Evolutionary conservation across 2,329 filamentous ascomycete genomes (phyloP).

Genomic region (Teratosphaeria gauchensis): DNA sequence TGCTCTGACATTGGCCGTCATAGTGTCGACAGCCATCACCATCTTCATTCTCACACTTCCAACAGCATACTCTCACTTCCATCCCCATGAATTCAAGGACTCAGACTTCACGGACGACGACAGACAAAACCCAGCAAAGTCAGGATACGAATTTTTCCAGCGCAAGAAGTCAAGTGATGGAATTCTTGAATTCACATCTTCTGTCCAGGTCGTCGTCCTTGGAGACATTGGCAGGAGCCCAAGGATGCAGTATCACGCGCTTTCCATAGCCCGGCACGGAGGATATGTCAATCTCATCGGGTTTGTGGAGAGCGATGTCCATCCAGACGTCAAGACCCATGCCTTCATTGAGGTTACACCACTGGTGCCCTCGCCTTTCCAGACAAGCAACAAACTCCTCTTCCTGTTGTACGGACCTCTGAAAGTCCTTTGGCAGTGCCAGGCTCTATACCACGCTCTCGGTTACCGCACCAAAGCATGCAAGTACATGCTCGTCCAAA

Average conservation of each 20-base stretch:
- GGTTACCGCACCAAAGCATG: constrained; percentile 64
- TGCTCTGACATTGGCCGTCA: constrained; percentile 30
- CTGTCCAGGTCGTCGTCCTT: constrained; percentile 77
- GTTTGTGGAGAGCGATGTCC: constrained; percentile 74
- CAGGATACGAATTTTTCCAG: constrained; percentile 23
- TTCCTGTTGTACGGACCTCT: constrained; percentile 71
- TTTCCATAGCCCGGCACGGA: constrained; percentile 79
- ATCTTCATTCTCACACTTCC: constrained; percentile 43
- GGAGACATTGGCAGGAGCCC: constrained; percentile 93
- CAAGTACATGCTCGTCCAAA: constrained; percentile 82
- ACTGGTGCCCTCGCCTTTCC: constrained; percentile 60
- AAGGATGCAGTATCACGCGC: constrained; percentile 95
- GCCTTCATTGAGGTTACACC: constrained; percentile 61
- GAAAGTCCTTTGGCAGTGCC: constrained; percentile 78
- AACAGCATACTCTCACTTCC: constrained; percentile 39
- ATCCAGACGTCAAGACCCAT: constrained; percentile 64
- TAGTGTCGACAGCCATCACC: constrained; percentile 39
- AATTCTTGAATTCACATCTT: constrained; percentile 32
- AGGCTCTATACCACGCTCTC: constrained; percentile 59
- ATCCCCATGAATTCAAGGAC: constrained; percentile 15
- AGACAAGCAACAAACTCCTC: constrained; percentile 57
- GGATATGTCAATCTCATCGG: constrained; percentile 76
- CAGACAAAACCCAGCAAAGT: constrained; percentile 16
- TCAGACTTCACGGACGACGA: constrained; percentile 21
- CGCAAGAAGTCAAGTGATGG: constrained; percentile 15